Conservation (phyloP, 192 early-diverging fungal genomes). For the Linnemannia hyalina region DNA sequence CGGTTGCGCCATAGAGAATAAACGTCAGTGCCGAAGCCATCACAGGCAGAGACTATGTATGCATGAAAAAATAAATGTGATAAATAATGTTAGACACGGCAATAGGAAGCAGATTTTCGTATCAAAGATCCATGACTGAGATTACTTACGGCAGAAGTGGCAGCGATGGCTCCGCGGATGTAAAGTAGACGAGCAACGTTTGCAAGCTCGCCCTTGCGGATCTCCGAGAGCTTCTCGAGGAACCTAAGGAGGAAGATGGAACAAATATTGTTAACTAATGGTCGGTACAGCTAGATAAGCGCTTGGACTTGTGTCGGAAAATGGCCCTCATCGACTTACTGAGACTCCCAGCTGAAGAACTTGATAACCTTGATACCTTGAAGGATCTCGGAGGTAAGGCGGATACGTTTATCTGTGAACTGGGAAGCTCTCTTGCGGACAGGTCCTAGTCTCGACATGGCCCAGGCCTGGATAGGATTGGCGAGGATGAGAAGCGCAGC, state of each 20-base stretch:
- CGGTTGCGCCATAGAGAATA: constrained; percentile 34
- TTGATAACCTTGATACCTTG: constrained; percentile 75
- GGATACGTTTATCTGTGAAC: constrained; percentile 67
- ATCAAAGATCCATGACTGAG: not conserved
- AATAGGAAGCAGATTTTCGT: not conserved
- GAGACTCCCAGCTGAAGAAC: constrained; percentile 68
- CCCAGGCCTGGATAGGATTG: constrained; percentile 44
- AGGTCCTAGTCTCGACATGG: constrained; percentile 36
- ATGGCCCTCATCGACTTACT: constrained; percentile 1
- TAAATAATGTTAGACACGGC: not conserved
- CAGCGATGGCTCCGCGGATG: constrained; percentile 41
- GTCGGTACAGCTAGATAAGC: not conserved
- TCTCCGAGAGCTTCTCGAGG: constrained; percentile 36
- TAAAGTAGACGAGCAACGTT: constrained; percentile 34
- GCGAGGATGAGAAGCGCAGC: constrained; percentile 34
- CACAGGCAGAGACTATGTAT: constrained; percentile 26
- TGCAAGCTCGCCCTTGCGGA: constrained; percentile 23
- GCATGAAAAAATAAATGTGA: not conserved
- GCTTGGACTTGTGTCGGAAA: not conserved
- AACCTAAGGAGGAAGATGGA: constrained; percentile 13
- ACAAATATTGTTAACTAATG: not conserved
- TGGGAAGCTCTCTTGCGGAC: constrained; percentile 38
- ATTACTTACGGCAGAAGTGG: constrained; percentile 40
- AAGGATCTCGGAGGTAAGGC: constrained; percentile 65
- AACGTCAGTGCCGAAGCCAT: constrained; percentile 41